A percentile compares a stretch with the other conserved stretches of the same genome.
Conservation (phyloP, 23 red algal genomes). For the Gracilaria gracilis region DNA sequence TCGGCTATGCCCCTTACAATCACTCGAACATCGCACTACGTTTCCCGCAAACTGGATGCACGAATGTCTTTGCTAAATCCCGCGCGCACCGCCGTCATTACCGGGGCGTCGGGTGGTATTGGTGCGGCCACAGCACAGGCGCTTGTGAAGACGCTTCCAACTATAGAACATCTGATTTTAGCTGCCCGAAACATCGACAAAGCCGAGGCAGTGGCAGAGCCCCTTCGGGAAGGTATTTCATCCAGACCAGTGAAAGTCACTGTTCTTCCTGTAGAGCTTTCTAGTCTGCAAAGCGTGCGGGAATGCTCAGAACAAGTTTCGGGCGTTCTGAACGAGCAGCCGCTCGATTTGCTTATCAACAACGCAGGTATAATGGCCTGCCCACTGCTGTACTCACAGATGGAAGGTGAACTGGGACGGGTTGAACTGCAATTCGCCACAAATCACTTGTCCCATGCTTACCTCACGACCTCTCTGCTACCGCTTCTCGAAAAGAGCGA, state of each 20-base stretch:
- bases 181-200: slow-evolving; percentile 37
- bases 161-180: slow-evolving; percentile 51
- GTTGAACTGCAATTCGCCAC: slow-evolving; percentile 60
- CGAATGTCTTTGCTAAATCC: slow-evolving; percentile 37
- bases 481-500: slow-evolving; percentile 14
- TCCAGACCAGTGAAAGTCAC: slow-evolving; percentile 19
- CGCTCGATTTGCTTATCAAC: slow-evolving; percentile 63
- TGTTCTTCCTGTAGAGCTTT: slow-evolving; percentile 61
- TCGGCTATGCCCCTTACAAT: not conserved
- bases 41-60: not conserved
- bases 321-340: not conserved
- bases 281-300: not conserved
- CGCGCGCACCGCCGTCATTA: slow-evolving; percentile 61
- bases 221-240: slow-evolving; percentile 20
- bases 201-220: slow-evolving; percentile 26
- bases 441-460: slow-evolving; percentile 63
- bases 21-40: not conserved
- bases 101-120: slow-evolving; percentile 64
- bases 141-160: slow-evolving; percentile 42
- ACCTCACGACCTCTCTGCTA: slow-evolving; percentile 28
- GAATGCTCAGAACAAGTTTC: slow-evolving; percentile 38
- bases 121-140: slow-evolving; percentile 38
- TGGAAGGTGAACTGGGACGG: slow-evolving; percentile 4
- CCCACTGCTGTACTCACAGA: slow-evolving; percentile 24
- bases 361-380: slow-evolving; percentile 74